Evolutionary conservation across 2,329 filamentous ascomycete species (phyloP), one percentile per base, ranked within the genome.

Genomic region (Ophiognomonia clavigignenti-juglandacearum): DNA sequence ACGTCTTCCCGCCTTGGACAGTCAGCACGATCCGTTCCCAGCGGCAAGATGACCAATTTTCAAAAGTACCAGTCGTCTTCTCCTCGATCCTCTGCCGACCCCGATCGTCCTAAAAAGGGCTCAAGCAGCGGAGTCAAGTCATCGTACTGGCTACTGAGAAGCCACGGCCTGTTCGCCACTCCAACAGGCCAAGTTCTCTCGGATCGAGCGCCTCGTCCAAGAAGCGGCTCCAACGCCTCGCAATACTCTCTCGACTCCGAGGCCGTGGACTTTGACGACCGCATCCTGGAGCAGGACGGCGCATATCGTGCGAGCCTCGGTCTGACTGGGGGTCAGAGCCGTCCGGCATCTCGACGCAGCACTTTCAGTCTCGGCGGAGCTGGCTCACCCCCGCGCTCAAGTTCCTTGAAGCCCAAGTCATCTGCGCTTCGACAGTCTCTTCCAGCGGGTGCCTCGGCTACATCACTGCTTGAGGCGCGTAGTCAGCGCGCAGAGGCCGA

Each of bases 401-500:
- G 50, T n/a, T 43, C 43, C 43, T 23, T 49, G 14, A 40, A 45
- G 8, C 24, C 42, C 13, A 32, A 41, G 16, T 13, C 31, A 22
- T 16, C 39, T 11, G 24, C 43, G 13, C 20, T 38, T 6, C 36
- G 46, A 20, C 50, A 52, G 22, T 52, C 50, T 34, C 46, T 49
- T 4, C 46, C 50, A 2, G 39, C 50, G 10, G 45, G 32, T 16
- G 41, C 45, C 13, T 36, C 39, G 10, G 26, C 46, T 16, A 39
- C 50, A 19, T 10, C 46, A 14, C 47, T 45, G 19, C 35, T 49
- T 3, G 37, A 31, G 6, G 26, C 36, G 4, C 46, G 27, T 24
- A 49, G 29, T 16, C 43, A 32, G 18, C 45, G 39, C 27, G 37
- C 51, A 71, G 46, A 49, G 4, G 29, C 18, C 13, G 46, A 46